Evolutionary conservation across 495 filamentous ascomycete species (phyloP), one percentile per base, ranked within the genome.

Genomic region (Aspergillus mulundensis): DNA sequence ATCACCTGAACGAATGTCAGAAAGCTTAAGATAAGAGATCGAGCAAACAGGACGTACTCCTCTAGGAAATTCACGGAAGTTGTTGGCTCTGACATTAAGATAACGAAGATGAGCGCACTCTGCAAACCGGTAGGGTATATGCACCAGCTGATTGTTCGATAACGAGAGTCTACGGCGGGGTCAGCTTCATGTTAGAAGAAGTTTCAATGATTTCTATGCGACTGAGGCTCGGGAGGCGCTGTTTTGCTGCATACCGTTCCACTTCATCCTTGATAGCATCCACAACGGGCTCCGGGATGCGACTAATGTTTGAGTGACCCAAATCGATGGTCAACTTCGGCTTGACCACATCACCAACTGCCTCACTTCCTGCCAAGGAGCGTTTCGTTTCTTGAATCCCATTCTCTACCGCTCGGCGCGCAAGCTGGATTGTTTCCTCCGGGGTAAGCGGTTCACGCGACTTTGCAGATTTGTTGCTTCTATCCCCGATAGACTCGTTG

Each of bases 221-320:
- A 32, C 24, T 18, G 38, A 21, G 7, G 38, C 11, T 34, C 41
- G 39, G 23, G 41, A 5, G 38, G 49, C 10, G 7, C 1, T 48
- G 28, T 25, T 38, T 18, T 40, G 61, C 52, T 48, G 55, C 81
- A 57, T 75, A 96, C 93, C 93, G 79, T 76, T 95, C 92, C 47
- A 97, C 82, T 67, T 96, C 89, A 69, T 93, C 84, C 72, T 91
- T 95, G 51, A 98, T 91, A 60, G 95, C 83, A 67, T 94, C 90
- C 30, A 97, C 85, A 50, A 96, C 89, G 58, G 93, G 88, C 41
- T 92, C 88, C 1, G 93, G 92, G 62, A 98, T 82, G 56, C 76
- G 81, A 44, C 81, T 78, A 39, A 98, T 92, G 59, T 85, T 83
- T 56, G 86, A 88, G 68, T 92, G 85, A 58, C 89, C 90, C 64